These are phyloP conservation scores for Hypoxylon sp. DNA, from an alignment of 2,329 filamentous ascomycete genomes.

Conservation along the genomic window DNA sequence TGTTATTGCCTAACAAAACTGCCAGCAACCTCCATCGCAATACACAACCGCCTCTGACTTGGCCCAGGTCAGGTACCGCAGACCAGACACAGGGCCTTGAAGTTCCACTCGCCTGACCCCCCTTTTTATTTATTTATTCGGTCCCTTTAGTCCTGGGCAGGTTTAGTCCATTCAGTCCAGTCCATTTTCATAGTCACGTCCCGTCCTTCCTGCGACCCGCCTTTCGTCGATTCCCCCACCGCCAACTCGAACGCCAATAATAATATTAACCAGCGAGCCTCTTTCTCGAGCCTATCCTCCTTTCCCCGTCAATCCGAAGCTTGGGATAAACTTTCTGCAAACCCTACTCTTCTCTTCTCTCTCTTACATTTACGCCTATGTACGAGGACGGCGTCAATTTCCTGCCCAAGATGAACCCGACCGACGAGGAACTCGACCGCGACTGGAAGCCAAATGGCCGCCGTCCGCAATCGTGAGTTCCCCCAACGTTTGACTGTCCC, in stretches of 20 bases:
- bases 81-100: slow-evolving; percentile 16
- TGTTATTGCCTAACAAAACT: slow-evolving; percentile 5
- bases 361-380: slow-evolving; percentile 18
- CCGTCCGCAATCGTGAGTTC: slow-evolving; percentile 85
- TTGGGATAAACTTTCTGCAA: slow-evolving; percentile 19
- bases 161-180: not conserved
- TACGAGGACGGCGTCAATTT: slow-evolving; percentile 29
- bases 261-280: slow-evolving; percentile 8
- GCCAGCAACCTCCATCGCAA: not conserved
- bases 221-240: slow-evolving; percentile 37
- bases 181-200: slow-evolving; percentile 29
- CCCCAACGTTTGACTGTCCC: slow-evolving; percentile 66
- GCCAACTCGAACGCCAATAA: slow-evolving; percentile 34
- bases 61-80: slow-evolving; percentile 25
- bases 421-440: slow-evolving; percentile 77
- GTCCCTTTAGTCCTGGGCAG: slow-evolving; percentile 22
- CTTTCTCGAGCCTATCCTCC: not conserved
- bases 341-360: slow-evolving; percentile 5
- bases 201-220: slow-evolving; percentile 35
- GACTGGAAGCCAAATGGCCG: slow-evolving; percentile 83
- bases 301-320: slow-evolving; percentile 14
- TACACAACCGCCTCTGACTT: not conserved
- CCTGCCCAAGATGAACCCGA: slow-evolving; percentile 52
- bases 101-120: slow-evolving; percentile 43
- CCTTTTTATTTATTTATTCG: slow-evolving; percentile 38